Evolutionary conservation across 2,329 filamentous ascomycete species (phyloP).

Genomic region (Celoporthe dispersa): DNA sequence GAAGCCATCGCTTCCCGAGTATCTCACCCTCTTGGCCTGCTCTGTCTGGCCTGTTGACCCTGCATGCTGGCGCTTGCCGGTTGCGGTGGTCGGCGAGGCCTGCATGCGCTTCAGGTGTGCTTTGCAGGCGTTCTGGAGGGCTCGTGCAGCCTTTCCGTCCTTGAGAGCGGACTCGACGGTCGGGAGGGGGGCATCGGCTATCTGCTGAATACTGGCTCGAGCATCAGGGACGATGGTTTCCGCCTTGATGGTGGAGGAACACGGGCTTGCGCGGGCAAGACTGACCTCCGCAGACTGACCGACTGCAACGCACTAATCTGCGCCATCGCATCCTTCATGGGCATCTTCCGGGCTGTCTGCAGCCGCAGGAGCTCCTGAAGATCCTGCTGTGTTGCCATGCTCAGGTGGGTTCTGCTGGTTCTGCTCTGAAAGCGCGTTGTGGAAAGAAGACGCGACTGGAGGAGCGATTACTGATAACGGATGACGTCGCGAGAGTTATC

Average conservation of each 20-base stretch:
- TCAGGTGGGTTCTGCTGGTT: background rate
- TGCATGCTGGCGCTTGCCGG: constrained; percentile 41
- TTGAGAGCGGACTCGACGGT: constrained; percentile 51
- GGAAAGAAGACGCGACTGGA: background rate
- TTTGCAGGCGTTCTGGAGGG: constrained; percentile 59
- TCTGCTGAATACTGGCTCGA: constrained; percentile 54
- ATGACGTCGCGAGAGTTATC: background rate
- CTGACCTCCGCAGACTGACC: constrained; percentile 60
- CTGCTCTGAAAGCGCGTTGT: background rate
- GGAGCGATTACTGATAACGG: background rate
- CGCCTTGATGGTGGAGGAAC: too few relatives aligned
- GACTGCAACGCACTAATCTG: constrained; percentile 62
- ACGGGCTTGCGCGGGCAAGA: constrained; percentile 15
- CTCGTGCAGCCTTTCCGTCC: constrained; percentile 55
- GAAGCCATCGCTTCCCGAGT: constrained; percentile 34
- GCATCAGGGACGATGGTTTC: background rate
- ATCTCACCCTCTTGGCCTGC: constrained; percentile 41
- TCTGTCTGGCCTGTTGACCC: constrained; percentile 25
- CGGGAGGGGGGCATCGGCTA: constrained; percentile 53
- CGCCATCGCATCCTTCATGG: constrained; percentile 63
- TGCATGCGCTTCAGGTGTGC: constrained; percentile 49
- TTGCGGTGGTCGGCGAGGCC: constrained; percentile 23
- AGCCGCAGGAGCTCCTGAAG: constrained; percentile 65
- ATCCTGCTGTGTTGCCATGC: constrained; percentile 61
- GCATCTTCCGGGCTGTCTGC: constrained; percentile 61